These are phyloP conservation scores for Triticum dicoccoides DNA, from an alignment of 176 grass and related monocot species.

Conservation along the genomic window DNA sequence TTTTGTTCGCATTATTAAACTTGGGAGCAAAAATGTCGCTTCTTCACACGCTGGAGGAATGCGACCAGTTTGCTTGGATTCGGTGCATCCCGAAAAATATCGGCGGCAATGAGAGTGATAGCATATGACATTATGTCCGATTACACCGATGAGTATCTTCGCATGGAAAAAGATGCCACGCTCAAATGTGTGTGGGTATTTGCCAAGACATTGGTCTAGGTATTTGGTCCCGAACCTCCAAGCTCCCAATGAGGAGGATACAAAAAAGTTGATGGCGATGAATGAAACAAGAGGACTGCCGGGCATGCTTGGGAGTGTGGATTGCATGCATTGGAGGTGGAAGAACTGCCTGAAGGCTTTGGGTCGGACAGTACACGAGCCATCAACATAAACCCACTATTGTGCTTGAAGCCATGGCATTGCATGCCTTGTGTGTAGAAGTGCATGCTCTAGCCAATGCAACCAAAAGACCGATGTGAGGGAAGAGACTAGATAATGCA, in stretches of 20 bases:
- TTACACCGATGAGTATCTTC: too few relatives aligned
- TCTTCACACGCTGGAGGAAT: too few relatives aligned
- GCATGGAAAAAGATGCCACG: too few relatives aligned
- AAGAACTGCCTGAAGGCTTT: neutral
- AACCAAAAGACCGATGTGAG: too few relatives aligned
- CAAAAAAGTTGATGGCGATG: neutral
- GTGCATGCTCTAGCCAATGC: too few relatives aligned
- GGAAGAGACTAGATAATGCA: too few relatives aligned
- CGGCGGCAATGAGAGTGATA: too few relatives aligned
- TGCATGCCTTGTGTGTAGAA: neutral
- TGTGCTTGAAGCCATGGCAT: neutral
- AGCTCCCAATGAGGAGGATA: neutral
- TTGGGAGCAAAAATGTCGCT: too few relatives aligned
- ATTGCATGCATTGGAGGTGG: neutral
- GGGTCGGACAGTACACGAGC: neutral
- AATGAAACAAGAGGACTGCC: neutral
- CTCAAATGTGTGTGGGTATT: neutral
- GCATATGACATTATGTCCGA: too few relatives aligned
- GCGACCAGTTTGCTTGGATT: too few relatives aligned
- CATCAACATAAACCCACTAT: neutral
- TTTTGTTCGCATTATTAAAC: too few relatives aligned
- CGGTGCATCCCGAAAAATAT: too few relatives aligned
- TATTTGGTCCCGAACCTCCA: neutral
- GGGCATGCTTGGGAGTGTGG: neutral
- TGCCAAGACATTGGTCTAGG: neutral